These are phyloP conservation scores for Nasturtium officinale DNA, from an alignment of 345 rosid species.

Conservation along the genomic window DNA sequence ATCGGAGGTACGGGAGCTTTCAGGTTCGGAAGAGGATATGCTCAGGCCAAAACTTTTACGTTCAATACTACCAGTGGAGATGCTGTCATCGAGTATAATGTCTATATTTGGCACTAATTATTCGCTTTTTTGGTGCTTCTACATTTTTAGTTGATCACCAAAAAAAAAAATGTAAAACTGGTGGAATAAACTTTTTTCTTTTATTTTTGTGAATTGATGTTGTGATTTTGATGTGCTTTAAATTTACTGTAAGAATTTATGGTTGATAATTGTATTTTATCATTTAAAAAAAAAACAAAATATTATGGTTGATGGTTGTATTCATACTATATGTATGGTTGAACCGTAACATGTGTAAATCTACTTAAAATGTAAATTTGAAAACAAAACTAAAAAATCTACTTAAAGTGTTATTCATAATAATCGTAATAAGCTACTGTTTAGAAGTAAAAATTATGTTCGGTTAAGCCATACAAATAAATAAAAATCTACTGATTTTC, in stretches of 20 bases:
- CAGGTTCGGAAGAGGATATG: slow-evolving; percentile 58
- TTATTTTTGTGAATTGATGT: neutral
- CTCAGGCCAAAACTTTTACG: slow-evolving; percentile 44
- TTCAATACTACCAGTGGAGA: slow-evolving; percentile 42
- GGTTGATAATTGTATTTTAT: too few species aligned
- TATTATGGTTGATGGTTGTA: too few species aligned
- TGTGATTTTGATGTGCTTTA: neutral
- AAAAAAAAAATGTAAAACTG: neutral
- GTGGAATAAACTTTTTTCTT: neutral
- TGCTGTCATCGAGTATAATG: slow-evolving; percentile 58
- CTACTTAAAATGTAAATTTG: too few species aligned
- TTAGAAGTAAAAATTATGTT: too few species aligned
- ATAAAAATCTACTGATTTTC: too few species aligned
- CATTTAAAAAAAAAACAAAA: too few species aligned
- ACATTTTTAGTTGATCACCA: neutral
- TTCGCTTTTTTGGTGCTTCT: neutral
- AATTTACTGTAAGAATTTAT: neutral
- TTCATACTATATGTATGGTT: too few species aligned
- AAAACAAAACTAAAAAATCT: too few species aligned
- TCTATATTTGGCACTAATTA: slow-evolving; percentile 21
- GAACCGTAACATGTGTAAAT: too few species aligned
- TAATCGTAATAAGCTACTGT: too few species aligned
- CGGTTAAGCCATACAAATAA: too few species aligned
- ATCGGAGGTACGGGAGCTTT: slow-evolving; percentile 60
- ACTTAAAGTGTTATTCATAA: too few species aligned